Conservation (phyloP, 2,329 filamentous ascomycete genomes). For the Pochonia chlamydosporia region DNA sequence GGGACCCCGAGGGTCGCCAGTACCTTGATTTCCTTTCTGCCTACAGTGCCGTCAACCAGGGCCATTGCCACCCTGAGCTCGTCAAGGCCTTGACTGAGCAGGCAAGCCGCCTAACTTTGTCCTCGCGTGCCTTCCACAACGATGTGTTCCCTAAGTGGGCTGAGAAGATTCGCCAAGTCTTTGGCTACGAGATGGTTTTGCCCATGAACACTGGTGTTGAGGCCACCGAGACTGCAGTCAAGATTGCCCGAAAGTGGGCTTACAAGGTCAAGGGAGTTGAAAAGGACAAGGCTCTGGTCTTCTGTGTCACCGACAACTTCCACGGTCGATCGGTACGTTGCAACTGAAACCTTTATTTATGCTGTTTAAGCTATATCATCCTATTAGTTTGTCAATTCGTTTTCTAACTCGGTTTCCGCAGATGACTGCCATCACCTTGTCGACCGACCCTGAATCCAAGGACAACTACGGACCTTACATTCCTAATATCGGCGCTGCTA, state of each 20-base stretch:
- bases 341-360: not conserved
- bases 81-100: conserved; percentile 87
- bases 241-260: conserved; percentile 95
- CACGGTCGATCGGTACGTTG: conserved; percentile 80
- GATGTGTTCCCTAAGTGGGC: conserved; percentile 97
- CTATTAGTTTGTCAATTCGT: not conserved
- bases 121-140: conserved; percentile 94
- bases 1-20: conserved; percentile 93
- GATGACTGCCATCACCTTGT: conserved; percentile 94
- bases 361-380: not conserved
- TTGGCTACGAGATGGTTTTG: conserved; percentile 95
- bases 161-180: conserved; percentile 80
- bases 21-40: conserved; percentile 98
- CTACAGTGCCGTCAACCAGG: conserved; percentile 97
- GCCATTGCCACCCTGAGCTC: conserved; percentile 94
- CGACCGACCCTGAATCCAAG: conserved; percentile 88
- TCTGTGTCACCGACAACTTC: conserved; percentile 88
- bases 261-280: conserved; percentile 94
- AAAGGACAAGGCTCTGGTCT: conserved; percentile 74
- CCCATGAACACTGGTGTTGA: conserved; percentile 98
- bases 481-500: conserved; percentile 73
- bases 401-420: conserved; percentile 25
- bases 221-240: conserved; percentile 92
- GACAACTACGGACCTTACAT: conserved; percentile 97
- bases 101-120: conserved; percentile 82